A percentile compares a stretch with the other conserved stretches of the same genome.
These are phyloP conservation scores for Trichophyton schoenleinii DNA, from an alignment of 2,329 filamentous ascomycete genomes.

Conservation along the genomic window DNA sequence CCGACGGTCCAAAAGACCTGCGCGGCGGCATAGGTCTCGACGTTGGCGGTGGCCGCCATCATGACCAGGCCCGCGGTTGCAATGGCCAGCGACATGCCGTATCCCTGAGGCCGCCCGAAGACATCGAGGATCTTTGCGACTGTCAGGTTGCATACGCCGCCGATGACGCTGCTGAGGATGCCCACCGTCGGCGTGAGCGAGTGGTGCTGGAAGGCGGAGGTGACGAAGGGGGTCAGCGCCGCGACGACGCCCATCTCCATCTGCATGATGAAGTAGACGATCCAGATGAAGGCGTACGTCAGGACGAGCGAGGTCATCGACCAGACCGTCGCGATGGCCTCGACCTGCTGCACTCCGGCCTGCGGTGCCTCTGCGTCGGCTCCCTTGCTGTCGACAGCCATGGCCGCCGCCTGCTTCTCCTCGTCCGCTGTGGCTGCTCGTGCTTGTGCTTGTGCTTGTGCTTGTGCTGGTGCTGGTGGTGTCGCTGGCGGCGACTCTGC, in stretches of 20 bases:
- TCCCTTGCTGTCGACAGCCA: no score
- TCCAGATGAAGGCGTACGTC: slow-evolving; percentile 28
- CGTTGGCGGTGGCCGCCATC: slow-evolving; percentile 49
- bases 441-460: no score
- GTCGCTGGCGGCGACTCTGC: not conserved
- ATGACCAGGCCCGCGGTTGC: slow-evolving; percentile 42
- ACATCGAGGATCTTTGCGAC: slow-evolving; percentile 50
- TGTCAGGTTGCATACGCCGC: slow-evolving; percentile 44
- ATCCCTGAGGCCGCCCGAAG: slow-evolving; percentile 47
- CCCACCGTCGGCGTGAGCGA: slow-evolving; percentile 41
- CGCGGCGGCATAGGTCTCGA: slow-evolving; percentile 50
- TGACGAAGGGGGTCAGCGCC: slow-evolving; percentile 37
- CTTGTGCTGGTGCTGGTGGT: no score
- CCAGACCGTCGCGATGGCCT: slow-evolving; percentile 32
- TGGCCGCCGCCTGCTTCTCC: not conserved
- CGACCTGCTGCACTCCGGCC: slow-evolving; percentile 29
- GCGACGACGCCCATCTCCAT: slow-evolving; percentile 24
- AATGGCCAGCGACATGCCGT: slow-evolving; percentile 34
- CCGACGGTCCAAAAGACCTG: slow-evolving; percentile 51
- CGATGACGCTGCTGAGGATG: slow-evolving; percentile 43
- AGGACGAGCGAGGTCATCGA: slow-evolving; percentile 24
- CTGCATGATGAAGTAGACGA: slow-evolving; percentile 27
- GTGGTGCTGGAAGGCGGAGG: slow-evolving; percentile 39
- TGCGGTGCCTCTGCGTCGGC: slow-evolving; percentile 5
- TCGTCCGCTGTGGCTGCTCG: not conserved